These are phyloP conservation scores for Colletotrichum agaves DNA, from an alignment of 2,329 filamentous ascomycete species.

Conservation along the genomic window DNA sequence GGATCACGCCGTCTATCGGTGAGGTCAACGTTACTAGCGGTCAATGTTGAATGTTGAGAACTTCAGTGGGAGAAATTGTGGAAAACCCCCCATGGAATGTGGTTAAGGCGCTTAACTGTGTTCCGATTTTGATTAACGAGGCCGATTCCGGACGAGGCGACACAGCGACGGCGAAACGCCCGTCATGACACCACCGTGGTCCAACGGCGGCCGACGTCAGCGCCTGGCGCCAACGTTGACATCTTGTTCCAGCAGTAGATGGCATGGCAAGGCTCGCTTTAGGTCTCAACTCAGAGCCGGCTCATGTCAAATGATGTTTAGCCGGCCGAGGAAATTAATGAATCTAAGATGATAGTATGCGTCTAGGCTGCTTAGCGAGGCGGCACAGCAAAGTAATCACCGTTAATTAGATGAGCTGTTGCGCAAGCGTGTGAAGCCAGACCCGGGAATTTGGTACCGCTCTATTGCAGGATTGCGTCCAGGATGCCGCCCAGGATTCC, in stretches of 20 bases:
- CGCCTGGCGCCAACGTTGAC: constrained; percentile 1
- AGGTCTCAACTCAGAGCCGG: not conserved
- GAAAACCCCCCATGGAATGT: not conserved
- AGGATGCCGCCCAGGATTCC: constrained; percentile 13
- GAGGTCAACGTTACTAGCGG: no score
- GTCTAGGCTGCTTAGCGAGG: not conserved
- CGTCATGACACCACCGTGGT: not conserved
- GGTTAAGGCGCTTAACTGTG: constrained; percentile 20
- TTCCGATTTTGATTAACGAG: not conserved
- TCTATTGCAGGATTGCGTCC: constrained; percentile 25
- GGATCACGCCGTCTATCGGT: not conserved
- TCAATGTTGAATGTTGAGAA: no score
- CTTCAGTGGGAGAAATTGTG: not conserved
- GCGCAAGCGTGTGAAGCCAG: constrained; percentile 9
- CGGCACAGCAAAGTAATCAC: not conserved
- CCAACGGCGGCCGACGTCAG: not conserved
- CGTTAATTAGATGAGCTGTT: constrained; percentile 5
- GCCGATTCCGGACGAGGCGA: not conserved
- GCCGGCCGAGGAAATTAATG: not conserved
- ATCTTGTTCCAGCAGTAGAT: not conserved
- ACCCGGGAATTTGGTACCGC: constrained; percentile 29
- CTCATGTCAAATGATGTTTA: not conserved
- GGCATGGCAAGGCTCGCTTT: not conserved
- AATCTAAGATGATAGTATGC: not conserved
- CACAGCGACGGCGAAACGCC: constrained; percentile 18